Base-by-base conservation (phyloP, 2,329 filamentous ascomycete species). In the Cladophialophora bantiana region DNA sequence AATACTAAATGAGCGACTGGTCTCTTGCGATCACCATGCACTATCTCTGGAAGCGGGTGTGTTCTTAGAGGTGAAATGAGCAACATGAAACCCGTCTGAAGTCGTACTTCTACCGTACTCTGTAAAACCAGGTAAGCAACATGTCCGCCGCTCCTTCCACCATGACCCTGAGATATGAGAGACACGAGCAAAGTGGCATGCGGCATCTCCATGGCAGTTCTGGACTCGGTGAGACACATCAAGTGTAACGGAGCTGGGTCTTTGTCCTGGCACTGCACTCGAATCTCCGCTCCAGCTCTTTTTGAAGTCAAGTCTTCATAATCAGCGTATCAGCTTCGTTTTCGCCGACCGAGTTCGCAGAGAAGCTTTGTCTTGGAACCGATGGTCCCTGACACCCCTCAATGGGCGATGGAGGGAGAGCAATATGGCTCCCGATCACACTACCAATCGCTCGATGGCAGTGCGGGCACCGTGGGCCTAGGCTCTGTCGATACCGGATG, bases 321-420 rank as follows among this genome's bases (percentile, higher is more conserved):
- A 68, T 68, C 48, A 68, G 48, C 42, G 45, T 63, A 40, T 68
- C 66, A 13, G 26, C 42, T 60, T 68, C 66, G 9, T 26, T 64
- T 40, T 68, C 63, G 26, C 66, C 63, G 6, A 31, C 26, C 26
- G 63, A 59, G n/a, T 68, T 68, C 3, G 62, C 62, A 26, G 62
- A 62, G 36, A 65, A 63, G 45, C 62, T 68, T 20, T 58, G 53
- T 55, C 62, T 52, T 26, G 56, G 57, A 9, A n/a, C 26, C 15
- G 59, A 4, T 6, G 64, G 45, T 48, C 26, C 48, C 36, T 59
- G 34, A 13, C 35, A 26, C n/a, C 32, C 26, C 31, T 59, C 31
- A 34, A 40, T 13, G n/a, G 62, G 42, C 4, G 61, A 61, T 45
- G 53, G 40, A 12, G 55, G 55, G 15, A 59, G 48, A n/a, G 60